Base-by-base conservation (phyloP, 495 filamentous ascomycete genomes). In the Xylaria longipes region DNA sequence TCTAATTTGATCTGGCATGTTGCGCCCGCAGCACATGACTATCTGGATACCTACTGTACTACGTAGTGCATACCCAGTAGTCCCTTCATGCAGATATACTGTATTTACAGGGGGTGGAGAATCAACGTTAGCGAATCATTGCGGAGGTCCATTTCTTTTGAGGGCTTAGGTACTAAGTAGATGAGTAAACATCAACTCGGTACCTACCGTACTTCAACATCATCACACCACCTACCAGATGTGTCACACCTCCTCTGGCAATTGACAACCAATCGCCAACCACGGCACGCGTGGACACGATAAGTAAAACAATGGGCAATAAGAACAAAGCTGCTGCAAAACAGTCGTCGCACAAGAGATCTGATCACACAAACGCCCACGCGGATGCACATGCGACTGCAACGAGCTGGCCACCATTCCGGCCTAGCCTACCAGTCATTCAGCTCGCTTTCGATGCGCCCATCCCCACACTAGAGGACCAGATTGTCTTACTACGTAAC, bases 331-430 rank as follows among this genome's bases (percentile, higher is more conserved):
- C 33, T 63, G 68, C 12, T 31, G 68, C 43, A 9, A 70, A 64
- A 33, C 46, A 70, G 15, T 33, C 54, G 31, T 62, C 48, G 25
- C 31, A 41, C n/a, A 64, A 70, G 17, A 39, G 50, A 56, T 56
- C 46, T 22, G 60, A 70, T 46, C 60, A 46, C 39, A 60, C 66
- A 35, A 31, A 29, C 27, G 33, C 22, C 31, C 29, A 50, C 39
- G 25, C 58, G 37, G 56, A 62, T 61, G 39, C 71, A 17, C 61
- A 63, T 64, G 54, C 67, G 57, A 27, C 72, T 56, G 29, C 66
- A 25, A 92, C 91, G 57, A 84, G 89, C 77, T 97, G 95, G 95
- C 95, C 95, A 29, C 79, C 87, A 22, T 89, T 97, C 73, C 88
- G 87, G 69, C 94, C 94, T 31, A 79, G 91, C 17, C 78, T 94